Conservation (phyloP, 2,329 filamentous ascomycete species). For the Colletotrichum sp. region DNA sequence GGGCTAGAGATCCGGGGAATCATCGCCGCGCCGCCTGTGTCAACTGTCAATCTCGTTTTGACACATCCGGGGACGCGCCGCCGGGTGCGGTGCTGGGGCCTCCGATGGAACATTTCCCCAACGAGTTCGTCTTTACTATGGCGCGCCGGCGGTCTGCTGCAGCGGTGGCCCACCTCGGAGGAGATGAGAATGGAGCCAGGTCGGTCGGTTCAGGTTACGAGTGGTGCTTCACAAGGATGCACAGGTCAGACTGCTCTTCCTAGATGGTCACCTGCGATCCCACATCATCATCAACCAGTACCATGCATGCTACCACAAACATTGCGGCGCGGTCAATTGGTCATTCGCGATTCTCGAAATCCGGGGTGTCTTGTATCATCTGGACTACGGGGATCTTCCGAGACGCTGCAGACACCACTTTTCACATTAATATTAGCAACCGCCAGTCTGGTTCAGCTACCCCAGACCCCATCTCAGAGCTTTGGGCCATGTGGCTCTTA, state of each 20-base stretch:
- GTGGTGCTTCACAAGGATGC: neutral
- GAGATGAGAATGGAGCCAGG: neutral
- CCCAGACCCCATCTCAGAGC: neutral
- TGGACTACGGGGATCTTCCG: neutral
- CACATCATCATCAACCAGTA: neutral
- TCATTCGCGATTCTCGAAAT: neutral
- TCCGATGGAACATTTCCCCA: neutral
- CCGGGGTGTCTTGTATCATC: neutral
- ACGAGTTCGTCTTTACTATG: neutral
- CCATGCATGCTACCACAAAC: neutral
- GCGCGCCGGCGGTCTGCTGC: neutral
- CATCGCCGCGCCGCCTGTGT: neutral
- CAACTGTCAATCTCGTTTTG: neutral
- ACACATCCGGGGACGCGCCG: slow-evolving; percentile 1
- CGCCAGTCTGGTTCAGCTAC: neutral
- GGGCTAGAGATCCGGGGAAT: slow-evolving; percentile 13
- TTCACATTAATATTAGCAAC: neutral
- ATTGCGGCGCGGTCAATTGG: neutral
- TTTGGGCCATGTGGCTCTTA: neutral
- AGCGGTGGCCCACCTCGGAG: neutral
- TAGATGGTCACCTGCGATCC: slow-evolving; percentile 12
- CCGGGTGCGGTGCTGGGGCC: neutral
- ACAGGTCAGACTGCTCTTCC: neutral
- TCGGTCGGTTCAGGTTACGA: neutral
- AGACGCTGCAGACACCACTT: neutral